Conservation (phyloP, 1,139 yeast species). For the Saccharomycopsis hybrid region DNA sequence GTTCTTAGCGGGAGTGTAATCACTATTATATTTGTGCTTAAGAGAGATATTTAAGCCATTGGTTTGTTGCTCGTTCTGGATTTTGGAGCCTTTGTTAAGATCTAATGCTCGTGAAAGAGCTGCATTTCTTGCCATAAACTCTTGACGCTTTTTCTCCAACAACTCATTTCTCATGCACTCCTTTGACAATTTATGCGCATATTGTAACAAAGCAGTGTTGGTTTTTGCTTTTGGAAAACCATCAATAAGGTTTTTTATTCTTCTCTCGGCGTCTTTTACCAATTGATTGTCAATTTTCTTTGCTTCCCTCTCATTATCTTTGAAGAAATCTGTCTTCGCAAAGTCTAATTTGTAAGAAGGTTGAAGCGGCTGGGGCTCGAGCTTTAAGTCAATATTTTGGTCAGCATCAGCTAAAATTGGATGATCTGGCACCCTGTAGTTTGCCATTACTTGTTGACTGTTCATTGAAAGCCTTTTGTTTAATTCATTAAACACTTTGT, state of each 20-base stretch:
- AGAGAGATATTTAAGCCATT: slow-evolving; percentile 10
- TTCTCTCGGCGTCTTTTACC: slow-evolving; percentile 11
- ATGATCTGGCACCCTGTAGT: slow-evolving; percentile 17
- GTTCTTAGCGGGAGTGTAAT: slow-evolving; percentile 3
- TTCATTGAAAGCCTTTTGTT: slow-evolving; percentile 17
- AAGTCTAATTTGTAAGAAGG: slow-evolving; percentile 11
- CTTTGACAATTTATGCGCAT: slow-evolving; percentile 16
- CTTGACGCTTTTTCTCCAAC: slow-evolving; percentile 15
- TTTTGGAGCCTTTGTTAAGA: not conserved
- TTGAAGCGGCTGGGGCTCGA: slow-evolving; percentile 14
- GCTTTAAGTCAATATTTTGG: slow-evolving; percentile 9
- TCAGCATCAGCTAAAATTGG: slow-evolving; percentile 4
- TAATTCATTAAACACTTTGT: slow-evolving; percentile 17
- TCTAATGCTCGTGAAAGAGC: too few relatives aligned
- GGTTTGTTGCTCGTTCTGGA: not conserved
- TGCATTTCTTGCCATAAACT: slow-evolving; percentile 11
- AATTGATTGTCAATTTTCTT: slow-evolving; percentile 8
- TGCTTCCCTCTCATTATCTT: slow-evolving; percentile 4
- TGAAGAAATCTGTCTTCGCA: slow-evolving; percentile 20
- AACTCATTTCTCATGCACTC: slow-evolving; percentile 17
- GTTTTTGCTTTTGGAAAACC: slow-evolving; percentile 20
- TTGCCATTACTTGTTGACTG: slow-evolving; percentile 11
- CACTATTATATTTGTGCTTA: slow-evolving; percentile 13
- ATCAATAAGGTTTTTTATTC: slow-evolving; percentile 14
- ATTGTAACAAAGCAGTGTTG: slow-evolving; percentile 19